Base-by-base conservation (phyloP, 495 filamentous ascomycete species). In the Paragyromitra xinjiangensis region DNA sequence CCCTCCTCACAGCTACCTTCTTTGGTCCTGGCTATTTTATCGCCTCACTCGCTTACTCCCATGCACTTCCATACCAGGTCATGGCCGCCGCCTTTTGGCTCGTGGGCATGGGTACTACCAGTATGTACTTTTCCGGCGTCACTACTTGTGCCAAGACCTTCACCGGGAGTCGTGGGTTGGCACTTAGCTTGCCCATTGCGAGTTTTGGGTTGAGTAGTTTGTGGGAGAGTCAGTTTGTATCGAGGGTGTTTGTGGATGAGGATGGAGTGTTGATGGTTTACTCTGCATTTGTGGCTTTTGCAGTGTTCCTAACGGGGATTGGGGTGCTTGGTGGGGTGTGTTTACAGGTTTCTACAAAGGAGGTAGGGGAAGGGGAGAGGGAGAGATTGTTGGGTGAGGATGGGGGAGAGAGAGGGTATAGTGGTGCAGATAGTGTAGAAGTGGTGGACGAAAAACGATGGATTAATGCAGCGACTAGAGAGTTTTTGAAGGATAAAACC, bases 101-200 rank as follows among this genome's bases (percentile, higher is more conserved):
- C 7, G 89, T 98, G 61, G 95, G 95, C 0, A 88, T 90, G 75
- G 95, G 90, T 5, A 98, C 95, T 0, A 90, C 91, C 73, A 87
- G 87, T 80, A 93, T 98, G 91, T 98, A 98, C 82, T 82, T 98
- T 34, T 87, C 89, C 45, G 92, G 92, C 0, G 91, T 99, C 39
- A 94, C 95, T 26, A 97, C 94, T 1, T 97, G 94, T 73, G 95
- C 95, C 29, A 99, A 99, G 89, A 98, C 97, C 84, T 98, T 98
- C 83, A 81, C 80, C 16, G 93, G 95, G 22, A 86, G 91, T 50
- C 92, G 94, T 82, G 95, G 95, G 0, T 83, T 99, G 69, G 94
- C 96, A 81, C 85, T 99, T 66, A 95, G 94, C 26, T 84, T 93
- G 64, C 95, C 95, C 6, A 98, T 99, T 85, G 93, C 95, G 0